Evolutionary conservation across 2,329 filamentous ascomycete genomes (phyloP), one percentile per base, ranked within the genome.

Genomic region (Xylaria sp.): DNA sequence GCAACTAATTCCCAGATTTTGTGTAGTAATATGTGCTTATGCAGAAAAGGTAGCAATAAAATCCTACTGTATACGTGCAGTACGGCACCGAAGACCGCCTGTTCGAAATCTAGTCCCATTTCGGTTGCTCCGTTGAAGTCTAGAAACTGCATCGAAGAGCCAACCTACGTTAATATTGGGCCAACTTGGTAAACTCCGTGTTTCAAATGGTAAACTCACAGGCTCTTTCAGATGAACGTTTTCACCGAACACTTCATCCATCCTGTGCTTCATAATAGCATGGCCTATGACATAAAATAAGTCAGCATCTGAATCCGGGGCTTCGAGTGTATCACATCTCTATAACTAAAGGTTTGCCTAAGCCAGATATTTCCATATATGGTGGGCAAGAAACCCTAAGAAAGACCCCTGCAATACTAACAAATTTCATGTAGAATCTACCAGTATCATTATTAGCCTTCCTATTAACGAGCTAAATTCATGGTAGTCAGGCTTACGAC

Each of bases 361-460:
- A 45, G 29, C 10, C 27, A 20, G 38, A 33, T 20, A n/a, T 22
- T 50, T 45, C 4, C 20, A 45, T 11, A 9, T 54, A 15, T 6
- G 29, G 6, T 20, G 15, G 31, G 9, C 45, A 53, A 6, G n/a
- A n/a, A 39, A 31, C 31, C 5, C 1, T 22, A 33, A 55, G 6
- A 13, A 36, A 47, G 11, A 7, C 42, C 47, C 17, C 2, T 13
- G 42, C 2, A 50, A 50, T 50, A 57, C 61, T 57, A 22, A 63
- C 61, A 27, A 17, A 57, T 10, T 36, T 63, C 61, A 20, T 63
- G 61, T 20, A 63, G 5, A 25, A 63, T 42, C 61, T 63, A 33
- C n/a, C 17, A 3, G 4, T 9, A 47, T 29, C 6, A n/a, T 17
- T 27, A 57, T 57, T 58, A 51, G 45, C 33, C 17, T 51, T 17